Conservation (phyloP, 768 basidiomycete genomes). For the Leccinum fibrillosum region DNA sequence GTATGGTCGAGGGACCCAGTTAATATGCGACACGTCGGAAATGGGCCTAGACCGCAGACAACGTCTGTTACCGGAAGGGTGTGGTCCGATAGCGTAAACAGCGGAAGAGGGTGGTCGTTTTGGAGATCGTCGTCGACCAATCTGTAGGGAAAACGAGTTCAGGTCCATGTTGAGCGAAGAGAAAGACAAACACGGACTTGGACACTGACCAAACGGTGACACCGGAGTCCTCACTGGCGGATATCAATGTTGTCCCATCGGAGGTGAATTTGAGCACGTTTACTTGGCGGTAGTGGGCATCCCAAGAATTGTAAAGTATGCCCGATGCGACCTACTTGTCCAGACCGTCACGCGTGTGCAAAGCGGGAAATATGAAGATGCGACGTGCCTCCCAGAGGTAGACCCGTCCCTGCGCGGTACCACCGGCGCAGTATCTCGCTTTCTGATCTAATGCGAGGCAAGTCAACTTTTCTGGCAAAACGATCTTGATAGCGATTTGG, state of each 20-base stretch:
- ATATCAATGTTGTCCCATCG: slow-evolving; percentile 77
- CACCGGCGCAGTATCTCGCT: slow-evolving; percentile 82
- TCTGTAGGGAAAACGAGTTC: slow-evolving; percentile 38
- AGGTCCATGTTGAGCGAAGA: slow-evolving; percentile 9
- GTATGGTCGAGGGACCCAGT: slow-evolving; percentile 87
- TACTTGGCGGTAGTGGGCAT: slow-evolving; percentile 92
- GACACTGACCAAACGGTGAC: slow-evolving; percentile 87
- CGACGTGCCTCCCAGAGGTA: slow-evolving; percentile 92
- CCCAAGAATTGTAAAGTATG: slow-evolving; percentile 87
- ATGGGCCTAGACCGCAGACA: slow-evolving; percentile 72
- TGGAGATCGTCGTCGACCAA: slow-evolving; percentile 73
- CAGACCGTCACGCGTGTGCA: slow-evolving; percentile 19
- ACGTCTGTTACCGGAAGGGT: slow-evolving; percentile 87
- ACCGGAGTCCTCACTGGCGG: slow-evolving; percentile 88
- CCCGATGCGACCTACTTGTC: slow-evolving; percentile 77
- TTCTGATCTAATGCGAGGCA: slow-evolving; percentile 72
- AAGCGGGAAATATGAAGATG: background rate
- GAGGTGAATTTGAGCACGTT: slow-evolving; percentile 79
- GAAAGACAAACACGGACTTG: slow-evolving; percentile 50
- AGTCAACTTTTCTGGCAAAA: slow-evolving; percentile 86
- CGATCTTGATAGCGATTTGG: slow-evolving; percentile 80
- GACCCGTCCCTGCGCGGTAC: slow-evolving; percentile 83
- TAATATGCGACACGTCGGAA: slow-evolving; percentile 72
- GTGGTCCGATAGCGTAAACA: slow-evolving; percentile 83
- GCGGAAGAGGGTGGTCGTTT: slow-evolving; percentile 72